Percentiles rank a stretch among this genome's conserved stretches.
These are phyloP conservation scores for Gymnopilus dilepis DNA, from an alignment of 768 basidiomycete genomes.

Conservation along the genomic window DNA sequence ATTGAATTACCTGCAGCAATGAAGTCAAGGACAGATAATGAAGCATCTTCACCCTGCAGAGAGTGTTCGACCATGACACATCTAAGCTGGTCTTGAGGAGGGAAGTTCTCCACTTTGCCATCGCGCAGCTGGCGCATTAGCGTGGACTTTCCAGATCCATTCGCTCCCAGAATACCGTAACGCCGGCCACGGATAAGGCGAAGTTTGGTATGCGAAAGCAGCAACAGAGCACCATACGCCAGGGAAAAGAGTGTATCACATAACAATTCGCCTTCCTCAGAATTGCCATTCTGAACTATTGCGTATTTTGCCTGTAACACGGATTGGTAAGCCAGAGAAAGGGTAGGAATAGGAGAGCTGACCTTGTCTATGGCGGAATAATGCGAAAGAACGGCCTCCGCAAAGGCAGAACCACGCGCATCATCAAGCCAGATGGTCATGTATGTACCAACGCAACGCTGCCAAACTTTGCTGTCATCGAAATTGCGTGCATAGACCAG, in stretches of 20 bases:
- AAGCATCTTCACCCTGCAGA: constrained; percentile 90
- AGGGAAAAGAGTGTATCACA: constrained; percentile 95
- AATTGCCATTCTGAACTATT: constrained; percentile 41
- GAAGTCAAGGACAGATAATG: constrained; percentile 85
- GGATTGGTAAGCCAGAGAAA: constrained; percentile 11
- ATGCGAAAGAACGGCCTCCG: constrained; percentile 69
- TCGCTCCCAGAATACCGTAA: constrained; percentile 96
- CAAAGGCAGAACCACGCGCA: constrained; percentile 54
- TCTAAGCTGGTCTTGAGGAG: constrained; percentile 82
- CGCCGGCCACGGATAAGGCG: constrained; percentile 88
- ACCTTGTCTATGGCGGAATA: constrained; percentile 82
- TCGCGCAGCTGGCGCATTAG: constrained; percentile 95
- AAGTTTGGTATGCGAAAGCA: constrained; percentile 92
- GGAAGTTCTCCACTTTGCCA: constrained; percentile 96
- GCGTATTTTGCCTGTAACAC: constrained; percentile 61
- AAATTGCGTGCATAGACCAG: constrained; percentile 68
- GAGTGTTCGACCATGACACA: constrained; percentile 98
- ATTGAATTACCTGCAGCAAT: constrained; percentile 84
- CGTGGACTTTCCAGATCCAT: constrained; percentile 95
- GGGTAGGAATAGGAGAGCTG: constrained; percentile 16
- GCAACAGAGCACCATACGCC: constrained; percentile 92
- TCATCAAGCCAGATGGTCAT: constrained; percentile 71
- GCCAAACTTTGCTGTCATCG: constrained; percentile 61
- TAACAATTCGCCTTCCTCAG: constrained; percentile 83
- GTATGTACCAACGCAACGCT: constrained; percentile 74